These are phyloP conservation scores for Immersiporthe knoxdaviesiana DNA, from an alignment of 2,329 filamentous ascomycete species.

Conservation along the genomic window DNA sequence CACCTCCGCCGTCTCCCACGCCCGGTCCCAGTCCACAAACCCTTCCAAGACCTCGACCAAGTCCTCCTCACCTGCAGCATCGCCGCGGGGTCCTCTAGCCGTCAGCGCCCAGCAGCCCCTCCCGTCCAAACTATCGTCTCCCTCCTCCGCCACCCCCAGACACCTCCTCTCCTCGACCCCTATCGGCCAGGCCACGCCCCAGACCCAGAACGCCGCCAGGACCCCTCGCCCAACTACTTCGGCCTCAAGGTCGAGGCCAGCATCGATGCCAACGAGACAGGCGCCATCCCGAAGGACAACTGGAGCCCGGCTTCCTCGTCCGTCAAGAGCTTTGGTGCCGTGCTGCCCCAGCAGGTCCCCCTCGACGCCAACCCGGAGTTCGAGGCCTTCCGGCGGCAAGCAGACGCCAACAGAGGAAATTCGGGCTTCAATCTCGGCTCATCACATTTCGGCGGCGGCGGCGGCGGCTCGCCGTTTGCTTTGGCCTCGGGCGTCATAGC, in stretches of 20 bases:
- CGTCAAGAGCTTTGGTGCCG: constrained; percentile 69
- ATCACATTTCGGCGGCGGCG: constrained; percentile 44
- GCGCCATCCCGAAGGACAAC: constrained; percentile 66
- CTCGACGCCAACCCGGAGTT: constrained; percentile 81
- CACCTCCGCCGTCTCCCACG: constrained; percentile 37
- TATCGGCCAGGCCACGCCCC: constrained; percentile 34
- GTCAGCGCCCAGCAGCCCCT: constrained; percentile 59
- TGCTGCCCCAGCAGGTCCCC: constrained; percentile 69
- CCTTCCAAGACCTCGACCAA: constrained; percentile 47
- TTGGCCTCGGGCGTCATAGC: constrained; percentile 27
- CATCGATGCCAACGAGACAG: constrained; percentile 65
- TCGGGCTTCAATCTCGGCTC: constrained; percentile 51
- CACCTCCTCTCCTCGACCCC: constrained; percentile 21
- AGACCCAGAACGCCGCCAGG: constrained; percentile 44
- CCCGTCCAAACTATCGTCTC: constrained; percentile 50
- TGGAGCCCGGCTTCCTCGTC: constrained; percentile 76
- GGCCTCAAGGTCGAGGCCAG: constrained; percentile 69
- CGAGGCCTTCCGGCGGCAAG: constrained; percentile 75
- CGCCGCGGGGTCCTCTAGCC: constrained; percentile 55
- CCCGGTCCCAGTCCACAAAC: constrained; percentile 46
- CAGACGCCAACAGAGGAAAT: constrained; percentile 63
- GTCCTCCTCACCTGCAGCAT: constrained; percentile 55
- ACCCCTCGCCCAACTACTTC: constrained; percentile 85
- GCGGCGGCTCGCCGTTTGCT: constrained; percentile 37
- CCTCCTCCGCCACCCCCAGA: constrained; percentile 39